Conservation (phyloP, 441 rosid species). For the Erysimum cheiri region DNA sequence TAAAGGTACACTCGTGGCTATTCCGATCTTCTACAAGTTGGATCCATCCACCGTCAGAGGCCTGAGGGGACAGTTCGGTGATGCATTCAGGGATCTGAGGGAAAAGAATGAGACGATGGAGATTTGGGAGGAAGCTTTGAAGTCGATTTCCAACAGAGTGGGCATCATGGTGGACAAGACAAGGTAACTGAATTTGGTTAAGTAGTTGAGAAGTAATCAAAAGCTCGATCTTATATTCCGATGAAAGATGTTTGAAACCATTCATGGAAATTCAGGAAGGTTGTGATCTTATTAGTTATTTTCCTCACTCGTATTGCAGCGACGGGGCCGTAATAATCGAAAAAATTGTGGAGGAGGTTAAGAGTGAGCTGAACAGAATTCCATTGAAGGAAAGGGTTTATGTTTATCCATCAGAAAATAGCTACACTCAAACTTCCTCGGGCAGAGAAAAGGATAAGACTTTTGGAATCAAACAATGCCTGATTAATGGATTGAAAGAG, state of each 20-base stretch:
- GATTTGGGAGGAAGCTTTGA: background rate
- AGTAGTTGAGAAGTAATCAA: too few species aligned
- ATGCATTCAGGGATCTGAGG: background rate
- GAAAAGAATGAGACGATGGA: background rate
- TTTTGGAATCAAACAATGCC: too few species aligned
- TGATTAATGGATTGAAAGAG: too few species aligned
- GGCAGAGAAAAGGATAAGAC: too few species aligned
- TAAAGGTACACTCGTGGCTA: background rate
- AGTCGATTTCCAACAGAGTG: too few species aligned
- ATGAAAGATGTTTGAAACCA: too few species aligned
- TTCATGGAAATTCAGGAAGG: background rate
- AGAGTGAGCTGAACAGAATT: background rate
- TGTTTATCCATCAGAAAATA: background rate
- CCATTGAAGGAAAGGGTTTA: background rate
- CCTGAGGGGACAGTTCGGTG: background rate
- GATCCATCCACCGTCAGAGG: background rate
- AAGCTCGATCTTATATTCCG: too few species aligned
- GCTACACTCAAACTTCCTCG: too few species aligned
- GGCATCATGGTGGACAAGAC: too few species aligned
- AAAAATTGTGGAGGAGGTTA: background rate
- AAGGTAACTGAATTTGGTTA: too few species aligned
- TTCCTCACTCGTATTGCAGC: background rate
- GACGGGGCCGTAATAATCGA: background rate
- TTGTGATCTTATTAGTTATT: background rate
- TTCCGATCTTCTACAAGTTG: constrained; percentile 15